These are phyloP conservation scores for Kluyveromyces aestuarii DNA, from an alignment of 805 yeast species.

Conservation along the genomic window DNA sequence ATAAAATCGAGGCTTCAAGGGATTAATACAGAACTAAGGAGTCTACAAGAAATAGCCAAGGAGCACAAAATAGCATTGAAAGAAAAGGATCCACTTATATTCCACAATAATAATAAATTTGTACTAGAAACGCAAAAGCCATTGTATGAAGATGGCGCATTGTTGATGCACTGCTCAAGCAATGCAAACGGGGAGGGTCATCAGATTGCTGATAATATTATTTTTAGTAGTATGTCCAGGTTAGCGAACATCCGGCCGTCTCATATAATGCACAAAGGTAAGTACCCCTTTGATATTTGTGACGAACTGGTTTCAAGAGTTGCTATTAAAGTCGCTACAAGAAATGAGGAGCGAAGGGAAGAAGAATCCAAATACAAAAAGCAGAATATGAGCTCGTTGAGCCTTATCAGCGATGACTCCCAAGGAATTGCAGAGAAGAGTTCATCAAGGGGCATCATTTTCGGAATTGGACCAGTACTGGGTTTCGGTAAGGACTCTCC, in stretches of 20 bases:
- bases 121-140: conserved; percentile 11
- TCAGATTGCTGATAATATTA: conserved; percentile 1
- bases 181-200: conserved; percentile 5
- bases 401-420: neutral
- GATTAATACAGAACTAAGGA: neutral
- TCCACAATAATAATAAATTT: conserved; percentile 20
- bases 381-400: neutral
- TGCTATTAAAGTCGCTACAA: conserved; percentile 9
- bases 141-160: conserved; percentile 6
- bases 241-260: conserved; percentile 14
- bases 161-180: neutral
- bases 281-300: conserved; percentile 20
- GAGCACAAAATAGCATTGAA: neutral
- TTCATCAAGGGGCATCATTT: neutral
- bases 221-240: conserved; percentile 12
- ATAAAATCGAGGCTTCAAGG: conserved; percentile 4
- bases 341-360: conserved; percentile 3
- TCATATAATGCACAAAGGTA: conserved; percentile 11
- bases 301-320: conserved; percentile 19
- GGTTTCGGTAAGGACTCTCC: neutral
- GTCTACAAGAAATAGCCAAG: neutral
- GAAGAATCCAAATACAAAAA: neutral
- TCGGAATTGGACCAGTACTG: neutral
- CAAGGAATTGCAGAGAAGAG: neutral
- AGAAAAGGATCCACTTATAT: conserved; percentile 9